Percentiles rank a stretch among this genome's conserved stretches.
phyloP scores from a whole-genome alignment of 345 rosid species.

The Eucalyptus sp. region DNA sequence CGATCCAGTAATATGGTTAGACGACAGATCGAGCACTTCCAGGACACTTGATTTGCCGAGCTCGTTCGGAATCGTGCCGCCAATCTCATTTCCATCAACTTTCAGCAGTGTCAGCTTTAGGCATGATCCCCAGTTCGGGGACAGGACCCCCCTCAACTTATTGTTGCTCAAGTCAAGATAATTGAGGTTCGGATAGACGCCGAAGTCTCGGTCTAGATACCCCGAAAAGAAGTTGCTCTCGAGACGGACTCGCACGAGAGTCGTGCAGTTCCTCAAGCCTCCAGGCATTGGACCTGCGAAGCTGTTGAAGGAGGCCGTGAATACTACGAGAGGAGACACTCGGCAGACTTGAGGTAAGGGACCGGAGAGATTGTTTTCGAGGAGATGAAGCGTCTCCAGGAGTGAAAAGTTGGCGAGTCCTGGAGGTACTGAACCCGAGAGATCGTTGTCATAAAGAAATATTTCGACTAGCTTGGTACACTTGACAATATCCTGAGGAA shows the following conservation, averaged over 20 bases:
- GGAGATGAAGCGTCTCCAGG: background rate
- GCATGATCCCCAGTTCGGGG: constrained; percentile 14
- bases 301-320: background rate
- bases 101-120: background rate
- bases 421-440: no score
- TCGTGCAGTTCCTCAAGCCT: background rate
- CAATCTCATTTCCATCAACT: background rate
- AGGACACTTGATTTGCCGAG: background rate
- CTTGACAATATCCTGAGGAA: background rate
- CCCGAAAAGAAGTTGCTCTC: background rate
- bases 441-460: no score
- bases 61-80: background rate
- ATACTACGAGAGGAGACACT: background rate
- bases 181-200: constrained; percentile 15
- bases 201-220: background rate
- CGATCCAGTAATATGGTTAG: background rate
- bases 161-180: constrained; percentile 18
- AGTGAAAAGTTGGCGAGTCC: no score
- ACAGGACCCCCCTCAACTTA: constrained; percentile 5
- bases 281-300: background rate
- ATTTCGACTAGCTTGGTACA: background rate
- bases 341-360: background rate
- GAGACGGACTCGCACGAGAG: background rate
- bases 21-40: background rate
- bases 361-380: background rate